A percentile compares a stretch with the other conserved stretches of the same genome.
phyloP scores from a whole-genome alignment of 208 protist species.

The Trypanosomatidae sp. region DNA sequence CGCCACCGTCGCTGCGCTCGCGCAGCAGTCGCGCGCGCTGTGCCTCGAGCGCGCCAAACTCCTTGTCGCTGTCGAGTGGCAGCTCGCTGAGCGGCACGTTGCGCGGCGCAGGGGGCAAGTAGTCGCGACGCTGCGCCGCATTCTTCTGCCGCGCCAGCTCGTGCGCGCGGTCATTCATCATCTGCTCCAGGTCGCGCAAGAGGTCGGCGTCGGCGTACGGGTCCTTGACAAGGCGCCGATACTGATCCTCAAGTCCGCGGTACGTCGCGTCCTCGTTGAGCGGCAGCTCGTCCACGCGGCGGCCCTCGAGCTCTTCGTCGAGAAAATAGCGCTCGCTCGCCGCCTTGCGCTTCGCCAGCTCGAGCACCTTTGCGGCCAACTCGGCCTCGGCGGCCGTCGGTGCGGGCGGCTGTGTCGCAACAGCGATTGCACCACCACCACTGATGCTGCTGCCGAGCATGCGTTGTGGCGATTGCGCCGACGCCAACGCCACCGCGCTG shows the following conservation, averaged over 20 bases:
- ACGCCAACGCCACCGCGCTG: no score
- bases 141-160: conserved; percentile 50
- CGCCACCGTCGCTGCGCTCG: conserved; percentile 13
- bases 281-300: conserved; percentile 21
- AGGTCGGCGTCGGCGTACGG: conserved; percentile 39
- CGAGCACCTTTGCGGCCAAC: conserved; percentile 25
- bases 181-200: conserved; percentile 39
- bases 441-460: no score
- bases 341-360: conserved; percentile 40
- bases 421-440: neutral
- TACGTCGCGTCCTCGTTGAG: conserved; percentile 52
- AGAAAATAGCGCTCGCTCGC: conserved; percentile 48
- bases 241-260: conserved; percentile 50
- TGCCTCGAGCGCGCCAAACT: conserved; percentile 41
- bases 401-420: neutral
- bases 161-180: conserved; percentile 57
- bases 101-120: conserved; percentile 15
- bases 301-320: conserved; percentile 48
- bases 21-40: conserved; percentile 44
- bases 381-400: conserved; percentile 20
- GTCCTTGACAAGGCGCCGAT: conserved; percentile 31
- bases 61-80: conserved; percentile 59
- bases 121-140: conserved; percentile 31
- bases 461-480: no score
- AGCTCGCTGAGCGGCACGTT: conserved; percentile 45